Evolutionary conservation across 1,139 yeast species (phyloP), one percentile per base, ranked within the genome.

Genomic region (Protomyces pachydermus): DNA sequence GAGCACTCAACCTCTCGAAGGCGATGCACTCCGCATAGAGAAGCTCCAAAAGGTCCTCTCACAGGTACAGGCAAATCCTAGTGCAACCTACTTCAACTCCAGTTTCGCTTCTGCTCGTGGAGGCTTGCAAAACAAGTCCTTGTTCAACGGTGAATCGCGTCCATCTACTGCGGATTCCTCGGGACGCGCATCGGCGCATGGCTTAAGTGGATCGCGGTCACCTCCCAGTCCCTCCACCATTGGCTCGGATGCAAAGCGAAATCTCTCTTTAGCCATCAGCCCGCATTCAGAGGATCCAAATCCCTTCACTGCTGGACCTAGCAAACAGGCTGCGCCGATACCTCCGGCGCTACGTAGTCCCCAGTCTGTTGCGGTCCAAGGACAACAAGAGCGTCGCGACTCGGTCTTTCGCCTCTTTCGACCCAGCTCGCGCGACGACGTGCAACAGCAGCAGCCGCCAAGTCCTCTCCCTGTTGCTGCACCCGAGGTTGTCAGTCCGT

Each of bases 21-120:
- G 56, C 32, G 62, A 58, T 42, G 62, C 62, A 5, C 52, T 51
- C 23, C 62, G 62, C 35, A 58, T 58, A 32, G 56, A 58, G 45
- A 55, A 58, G 25, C 56, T 58, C 9, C 42, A 52, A 2, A 50
- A 52, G 8, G 51, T 50, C 23, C 23, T 58, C 51, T 55, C 62
- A 14, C 62, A 58, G 35, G 62, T 52, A 10, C 62, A 58, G 56
- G 18, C 42, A 28, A 38, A 58, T 20, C 62, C 53, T 18, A 28
- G 56, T 39, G 51, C 48, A 20, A n/a, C 20, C 9, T 10, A n/a
- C 48, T 42, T 42, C 25, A 42, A 42, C 12, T 10, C 20, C 4
- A 10, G 23, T 18, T 42, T 16, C 18, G 12, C 48, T n/a, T 16
- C 48, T 10, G 25, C 8, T 10, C 48, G 48, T n/a, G 20, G 48